Evolutionary conservation across 495 filamentous ascomycete genomes (phyloP).

Genomic region (Aspergillus saccharolyticus): DNA sequence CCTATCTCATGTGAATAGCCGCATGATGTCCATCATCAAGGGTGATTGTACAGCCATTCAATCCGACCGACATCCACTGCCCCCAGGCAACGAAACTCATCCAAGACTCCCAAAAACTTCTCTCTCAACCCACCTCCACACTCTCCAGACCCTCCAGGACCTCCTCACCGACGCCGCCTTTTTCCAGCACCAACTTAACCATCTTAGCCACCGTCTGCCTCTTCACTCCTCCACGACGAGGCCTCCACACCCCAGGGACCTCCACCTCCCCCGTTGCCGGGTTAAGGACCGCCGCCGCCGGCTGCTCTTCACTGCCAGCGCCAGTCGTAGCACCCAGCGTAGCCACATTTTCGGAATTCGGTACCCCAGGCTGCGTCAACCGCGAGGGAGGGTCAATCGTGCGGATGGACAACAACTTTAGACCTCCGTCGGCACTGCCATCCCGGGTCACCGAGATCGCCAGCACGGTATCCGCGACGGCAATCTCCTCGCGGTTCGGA

Average conservation of each 20-base stretch:
- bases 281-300: slow-evolving; percentile 21
- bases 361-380: slow-evolving; percentile 63
- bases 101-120: neutral
- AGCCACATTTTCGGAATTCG: slow-evolving; percentile 63
- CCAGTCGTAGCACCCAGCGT: slow-evolving; percentile 43
- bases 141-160: slow-evolving; percentile 72
- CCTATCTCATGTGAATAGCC: neutral
- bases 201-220: slow-evolving; percentile 60
- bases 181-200: slow-evolving; percentile 58
- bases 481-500: slow-evolving; percentile 81
- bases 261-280: slow-evolving; percentile 44
- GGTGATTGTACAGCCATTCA: neutral
- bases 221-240: slow-evolving; percentile 70
- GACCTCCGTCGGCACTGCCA: slow-evolving; percentile 21
- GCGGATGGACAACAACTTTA: slow-evolving; percentile 58
- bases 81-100: neutral
- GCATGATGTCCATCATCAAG: neutral
- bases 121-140: slow-evolving; percentile 35
- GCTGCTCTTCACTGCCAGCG: slow-evolving; percentile 6
- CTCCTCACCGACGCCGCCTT: slow-evolving; percentile 77
- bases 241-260: slow-evolving; percentile 71
- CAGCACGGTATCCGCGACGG: slow-evolving; percentile 81
- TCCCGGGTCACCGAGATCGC: slow-evolving; percentile 63
- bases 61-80: too few relatives aligned
- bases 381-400: slow-evolving; percentile 67